Percentiles rank a stretch among this genome's conserved stretches.
phyloP scores from a whole-genome alignment of 2,329 filamentous ascomycete species.

The Cadophora gregata region DNA sequence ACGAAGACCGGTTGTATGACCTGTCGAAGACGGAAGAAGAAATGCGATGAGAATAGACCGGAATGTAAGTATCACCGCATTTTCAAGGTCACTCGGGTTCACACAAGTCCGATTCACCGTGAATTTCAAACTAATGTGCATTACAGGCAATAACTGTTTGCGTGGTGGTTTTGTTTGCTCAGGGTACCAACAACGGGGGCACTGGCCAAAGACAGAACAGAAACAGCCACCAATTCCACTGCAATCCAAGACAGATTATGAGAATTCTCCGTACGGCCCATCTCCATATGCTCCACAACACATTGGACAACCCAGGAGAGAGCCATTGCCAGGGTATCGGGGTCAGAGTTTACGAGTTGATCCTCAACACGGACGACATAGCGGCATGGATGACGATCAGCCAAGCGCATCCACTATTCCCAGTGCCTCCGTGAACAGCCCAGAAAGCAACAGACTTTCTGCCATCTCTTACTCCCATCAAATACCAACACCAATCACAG shows the following conservation, averaged over 20 bases:
- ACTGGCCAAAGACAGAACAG: slow-evolving; percentile 78
- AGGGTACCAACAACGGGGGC: slow-evolving; percentile 82
- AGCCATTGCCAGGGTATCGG: slow-evolving; percentile 64
- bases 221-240: slow-evolving; percentile 74
- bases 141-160: slow-evolving; percentile 81
- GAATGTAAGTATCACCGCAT: slow-evolving; percentile 69
- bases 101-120: slow-evolving; percentile 4
- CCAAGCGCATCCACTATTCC: slow-evolving; percentile 64
- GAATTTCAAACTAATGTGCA: slow-evolving; percentile 21
- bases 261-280: slow-evolving; percentile 58
- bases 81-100: background rate
- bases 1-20: slow-evolving; percentile 97
- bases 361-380: slow-evolving; percentile 60
- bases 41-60: slow-evolving; percentile 93
- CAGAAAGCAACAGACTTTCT: slow-evolving; percentile 65
- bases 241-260: slow-evolving; percentile 78
- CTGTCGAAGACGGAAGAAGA: slow-evolving; percentile 92
- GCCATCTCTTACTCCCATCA: slow-evolving; percentile 56
- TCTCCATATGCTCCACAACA: slow-evolving; percentile 56
- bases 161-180: slow-evolving; percentile 90
- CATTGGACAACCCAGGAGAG: slow-evolving; percentile 51
- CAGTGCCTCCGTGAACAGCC: slow-evolving; percentile 62
- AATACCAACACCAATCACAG: slow-evolving; percentile 67
- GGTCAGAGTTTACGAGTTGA: slow-evolving; percentile 67
- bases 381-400: slow-evolving; percentile 63